These are phyloP conservation scores for Lanmaoa rubissima DNA, from an alignment of 768 basidiomycete genomes.

Conservation along the genomic window DNA sequence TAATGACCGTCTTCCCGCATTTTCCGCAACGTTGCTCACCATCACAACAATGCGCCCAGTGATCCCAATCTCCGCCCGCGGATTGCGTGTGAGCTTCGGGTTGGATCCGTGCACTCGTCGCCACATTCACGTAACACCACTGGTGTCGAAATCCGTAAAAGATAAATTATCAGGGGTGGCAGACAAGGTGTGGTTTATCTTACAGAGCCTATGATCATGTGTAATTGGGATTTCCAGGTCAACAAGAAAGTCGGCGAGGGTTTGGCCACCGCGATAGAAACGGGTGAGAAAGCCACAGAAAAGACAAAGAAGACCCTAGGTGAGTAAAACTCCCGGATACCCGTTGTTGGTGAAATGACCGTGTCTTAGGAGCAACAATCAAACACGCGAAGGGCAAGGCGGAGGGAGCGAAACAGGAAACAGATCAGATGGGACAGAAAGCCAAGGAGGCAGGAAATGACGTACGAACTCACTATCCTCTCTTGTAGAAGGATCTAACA, in stretches of 20 bases:
- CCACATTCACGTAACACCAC: slow-evolving; percentile 32
- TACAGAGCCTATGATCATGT: background rate
- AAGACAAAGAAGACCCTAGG: slow-evolving; percentile 39
- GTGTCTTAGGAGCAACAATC: background rate
- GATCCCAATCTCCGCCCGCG: background rate
- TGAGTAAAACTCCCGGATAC: slow-evolving; percentile 1
- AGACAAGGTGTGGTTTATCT: slow-evolving; percentile 30
- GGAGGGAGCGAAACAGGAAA: slow-evolving; percentile 1
- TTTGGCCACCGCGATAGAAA: slow-evolving; percentile 42
- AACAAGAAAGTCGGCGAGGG: slow-evolving; percentile 40
- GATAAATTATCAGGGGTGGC: slow-evolving; percentile 40
- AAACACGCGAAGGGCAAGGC: slow-evolving; percentile 2
- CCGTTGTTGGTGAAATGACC: background rate
- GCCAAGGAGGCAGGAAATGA: slow-evolving; percentile 13
- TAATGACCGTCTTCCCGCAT: background rate
- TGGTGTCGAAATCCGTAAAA: slow-evolving; percentile 34
- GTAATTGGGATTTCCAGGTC: slow-evolving; percentile 25
- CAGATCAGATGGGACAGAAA: slow-evolving; percentile 8
- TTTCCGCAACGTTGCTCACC: background rate
- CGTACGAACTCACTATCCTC: background rate
- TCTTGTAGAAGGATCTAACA: background rate
- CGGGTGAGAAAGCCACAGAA: slow-evolving; percentile 39
- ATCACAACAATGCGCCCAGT: background rate
- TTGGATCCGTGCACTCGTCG: slow-evolving; percentile 12
- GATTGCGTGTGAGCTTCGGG: background rate